Evolutionary conservation across 495 filamentous ascomycete species (phyloP).

Genomic region (Neurospora africana): DNA sequence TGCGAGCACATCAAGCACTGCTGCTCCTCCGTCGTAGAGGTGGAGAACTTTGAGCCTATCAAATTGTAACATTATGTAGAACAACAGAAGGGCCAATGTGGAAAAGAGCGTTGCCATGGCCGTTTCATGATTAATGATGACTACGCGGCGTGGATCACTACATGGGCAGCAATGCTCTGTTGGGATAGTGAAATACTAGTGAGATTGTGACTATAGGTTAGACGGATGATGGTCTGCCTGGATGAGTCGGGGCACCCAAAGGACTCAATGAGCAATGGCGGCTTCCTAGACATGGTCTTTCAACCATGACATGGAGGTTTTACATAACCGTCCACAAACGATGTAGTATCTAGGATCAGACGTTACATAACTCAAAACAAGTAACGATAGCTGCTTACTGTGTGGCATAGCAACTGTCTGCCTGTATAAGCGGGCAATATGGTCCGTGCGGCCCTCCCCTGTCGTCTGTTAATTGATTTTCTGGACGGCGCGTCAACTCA

Average conservation of each 20-base stretch:
- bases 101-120: not conserved
- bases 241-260: not conserved
- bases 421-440: not conserved
- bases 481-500: constrained; percentile 3
- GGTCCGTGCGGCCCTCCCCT: constrained; percentile 8
- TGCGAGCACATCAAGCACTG: constrained; percentile 5
- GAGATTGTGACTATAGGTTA: not conserved
- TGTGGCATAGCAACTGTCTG: not conserved
- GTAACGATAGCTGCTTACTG: not conserved
- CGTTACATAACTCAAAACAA: not conserved
- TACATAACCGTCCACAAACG: not conserved
- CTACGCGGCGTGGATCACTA: not conserved
- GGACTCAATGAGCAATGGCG: not conserved
- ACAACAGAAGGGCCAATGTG: not conserved
- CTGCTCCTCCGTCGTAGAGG: constrained; percentile 17
- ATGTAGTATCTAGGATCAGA: not conserved
- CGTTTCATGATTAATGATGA: not conserved
- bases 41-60: not conserved
- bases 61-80: constrained; percentile 9
- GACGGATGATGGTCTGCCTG: not conserved
- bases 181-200: not conserved
- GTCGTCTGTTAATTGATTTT: constrained; percentile 7
- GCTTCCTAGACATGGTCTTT: not conserved
- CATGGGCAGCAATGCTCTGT: not conserved
- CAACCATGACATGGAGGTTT: not conserved